These are phyloP conservation scores for Stachybotrys chartarum DNA, from an alignment of 2,329 filamentous ascomycete genomes.

Conservation along the genomic window DNA sequence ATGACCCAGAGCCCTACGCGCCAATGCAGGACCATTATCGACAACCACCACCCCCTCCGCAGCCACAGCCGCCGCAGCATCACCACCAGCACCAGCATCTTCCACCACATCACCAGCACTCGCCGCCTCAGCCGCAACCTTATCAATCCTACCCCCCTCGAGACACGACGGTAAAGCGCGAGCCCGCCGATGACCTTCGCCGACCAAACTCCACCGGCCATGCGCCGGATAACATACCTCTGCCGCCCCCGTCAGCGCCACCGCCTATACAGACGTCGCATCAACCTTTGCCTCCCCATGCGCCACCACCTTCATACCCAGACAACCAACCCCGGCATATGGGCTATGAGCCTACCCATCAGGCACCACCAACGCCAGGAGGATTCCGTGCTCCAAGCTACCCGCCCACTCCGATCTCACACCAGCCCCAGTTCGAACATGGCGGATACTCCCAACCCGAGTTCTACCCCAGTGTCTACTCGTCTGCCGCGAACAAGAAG, in stretches of 20 bases:
- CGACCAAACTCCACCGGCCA: conserved; percentile 46
- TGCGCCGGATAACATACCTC: conserved; percentile 25
- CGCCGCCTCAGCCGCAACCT: conserved; percentile 37
- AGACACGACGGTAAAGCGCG: conserved; percentile 51
- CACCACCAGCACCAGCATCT: conserved; percentile 9
- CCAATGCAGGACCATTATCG: conserved; percentile 47
- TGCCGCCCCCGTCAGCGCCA: conserved; percentile 9
- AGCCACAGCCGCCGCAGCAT: conserved; percentile 9
- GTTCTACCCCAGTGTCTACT: conserved; percentile 32
- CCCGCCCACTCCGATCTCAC: conserved; percentile 31
- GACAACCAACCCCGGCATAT: conserved; percentile 45
- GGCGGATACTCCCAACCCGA: conserved; percentile 20
- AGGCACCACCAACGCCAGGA: conserved; percentile 37
- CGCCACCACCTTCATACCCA: conserved; percentile 24
- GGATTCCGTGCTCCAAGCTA: conserved; percentile 34
- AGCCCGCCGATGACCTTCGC: conserved; percentile 43
- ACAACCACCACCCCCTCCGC: conserved; percentile 17
- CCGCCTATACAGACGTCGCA: conserved; percentile 24
- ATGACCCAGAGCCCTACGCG: conserved; percentile 48
- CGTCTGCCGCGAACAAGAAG: conserved; percentile 34
- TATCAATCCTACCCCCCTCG: conserved; percentile 38
- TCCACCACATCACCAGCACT: conserved; percentile 15
- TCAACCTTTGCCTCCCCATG: conserved; percentile 20
- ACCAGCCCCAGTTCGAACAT: conserved; percentile 29
- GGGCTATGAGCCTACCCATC: conserved; percentile 42